A percentile compares a stretch with the other conserved stretches of the same genome.
Evolutionary conservation across 805 yeast genomes (phyloP).

Genomic region (Ogataea saltuana): DNA sequence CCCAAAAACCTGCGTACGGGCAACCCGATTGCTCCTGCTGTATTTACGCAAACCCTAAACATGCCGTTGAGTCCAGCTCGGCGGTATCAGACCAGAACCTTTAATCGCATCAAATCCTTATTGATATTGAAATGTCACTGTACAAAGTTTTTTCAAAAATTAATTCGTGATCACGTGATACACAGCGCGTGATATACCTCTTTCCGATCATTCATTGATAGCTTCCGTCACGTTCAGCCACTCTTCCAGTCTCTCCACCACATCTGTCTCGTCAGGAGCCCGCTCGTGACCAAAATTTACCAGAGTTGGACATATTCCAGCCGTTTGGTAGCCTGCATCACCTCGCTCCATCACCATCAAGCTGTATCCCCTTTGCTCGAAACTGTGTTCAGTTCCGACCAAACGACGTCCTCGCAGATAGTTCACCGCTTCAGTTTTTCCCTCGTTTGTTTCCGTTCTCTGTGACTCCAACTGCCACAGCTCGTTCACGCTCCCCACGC

Average conservation of each 20-base stretch:
- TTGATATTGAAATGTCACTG: too few relatives aligned
- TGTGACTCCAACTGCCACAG: slow-evolving; percentile 19
- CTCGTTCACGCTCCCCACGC: slow-evolving; percentile 5
- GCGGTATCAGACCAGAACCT: too few relatives aligned
- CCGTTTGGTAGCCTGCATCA: slow-evolving; percentile 9
- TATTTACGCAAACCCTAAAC: neutral
- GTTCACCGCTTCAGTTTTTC: slow-evolving; percentile 9
- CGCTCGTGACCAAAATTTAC: slow-evolving; percentile 27
- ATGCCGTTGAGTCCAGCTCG: too few relatives aligned
- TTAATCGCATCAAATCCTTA: too few relatives aligned
- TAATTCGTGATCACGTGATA: neutral
- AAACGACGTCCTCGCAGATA: slow-evolving; percentile 27
- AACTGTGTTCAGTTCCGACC: slow-evolving; percentile 17
- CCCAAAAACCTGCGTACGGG: too few relatives aligned
- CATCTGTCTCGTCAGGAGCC: slow-evolving; percentile 20
- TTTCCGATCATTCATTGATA: slow-evolving; percentile 17
- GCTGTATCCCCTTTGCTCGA: neutral
- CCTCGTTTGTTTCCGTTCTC: slow-evolving; percentile 4
- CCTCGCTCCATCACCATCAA: slow-evolving; percentile 10
- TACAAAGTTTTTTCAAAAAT: neutral
- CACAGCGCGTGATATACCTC: neutral
- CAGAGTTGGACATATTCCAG: slow-evolving; percentile 14
- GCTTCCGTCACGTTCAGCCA: slow-evolving; percentile 23
- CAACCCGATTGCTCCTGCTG: neutral
- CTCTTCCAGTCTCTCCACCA: slow-evolving; percentile 22